Conservation (phyloP, 768 basidiomycete genomes). For the Naganishia vishniacii region DNA sequence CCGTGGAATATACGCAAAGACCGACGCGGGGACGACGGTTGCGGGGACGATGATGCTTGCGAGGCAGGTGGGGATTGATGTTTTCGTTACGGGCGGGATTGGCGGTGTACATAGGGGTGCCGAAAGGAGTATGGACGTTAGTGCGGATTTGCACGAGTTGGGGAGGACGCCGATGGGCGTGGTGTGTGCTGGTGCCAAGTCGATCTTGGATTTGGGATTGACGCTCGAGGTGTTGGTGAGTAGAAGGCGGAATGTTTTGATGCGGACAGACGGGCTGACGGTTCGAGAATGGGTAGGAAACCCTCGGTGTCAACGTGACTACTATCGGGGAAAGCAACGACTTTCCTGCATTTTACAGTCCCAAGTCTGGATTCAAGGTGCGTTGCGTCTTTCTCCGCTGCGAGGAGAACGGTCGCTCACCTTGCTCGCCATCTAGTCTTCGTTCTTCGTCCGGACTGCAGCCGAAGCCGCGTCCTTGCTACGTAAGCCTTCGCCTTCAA, state of each 20-base stretch:
- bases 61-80: constrained; percentile 77
- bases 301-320: constrained; percentile 84
- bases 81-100: constrained; percentile 72
- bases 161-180: constrained; percentile 83
- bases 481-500: constrained; percentile 52
- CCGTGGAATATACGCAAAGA: constrained; percentile 31
- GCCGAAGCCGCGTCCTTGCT: constrained; percentile 66
- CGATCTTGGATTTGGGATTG: constrained; percentile 84
- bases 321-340: constrained; percentile 68
- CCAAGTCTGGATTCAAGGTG: constrained; percentile 73
- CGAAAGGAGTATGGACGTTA: constrained; percentile 79
- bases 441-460: constrained; percentile 16
- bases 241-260: neutral
- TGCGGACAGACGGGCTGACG: neutral
- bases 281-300: constrained; percentile 60
- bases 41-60: constrained; percentile 52
- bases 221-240: constrained; percentile 52
- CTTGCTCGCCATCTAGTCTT: neutral
- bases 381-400: constrained; percentile 28
- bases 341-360: constrained; percentile 92
- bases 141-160: constrained; percentile 86
- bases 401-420: too few species aligned
- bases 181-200: constrained; percentile 89
- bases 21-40: constrained; percentile 66
- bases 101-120: constrained; percentile 80